phyloP scores from a whole-genome alignment of 305 asterid genomes.

The Ilex paraguariensis region DNA sequence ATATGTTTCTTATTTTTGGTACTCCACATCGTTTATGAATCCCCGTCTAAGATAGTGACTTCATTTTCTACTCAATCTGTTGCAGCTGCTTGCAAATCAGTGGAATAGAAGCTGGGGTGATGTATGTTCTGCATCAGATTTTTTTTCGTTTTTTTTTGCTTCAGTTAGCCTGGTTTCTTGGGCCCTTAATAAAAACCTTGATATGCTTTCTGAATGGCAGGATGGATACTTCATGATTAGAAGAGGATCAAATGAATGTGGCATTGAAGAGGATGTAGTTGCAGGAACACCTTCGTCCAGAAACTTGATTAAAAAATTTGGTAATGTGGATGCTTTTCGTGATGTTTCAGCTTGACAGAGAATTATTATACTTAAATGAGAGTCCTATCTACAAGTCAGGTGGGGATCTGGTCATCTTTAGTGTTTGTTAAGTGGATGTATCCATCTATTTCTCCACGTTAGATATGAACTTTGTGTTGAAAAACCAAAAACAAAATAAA shows the following conservation, averaged over 20 bases:
- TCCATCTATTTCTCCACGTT: not conserved
- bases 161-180: not conserved
- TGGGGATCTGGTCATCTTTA: not conserved
- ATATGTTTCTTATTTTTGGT: not conserved
- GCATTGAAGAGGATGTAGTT: constrained; percentile 68
- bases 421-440: not conserved
- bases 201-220: constrained; percentile 25
- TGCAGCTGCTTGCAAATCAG: constrained; percentile 91
- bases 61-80: constrained; percentile 10
- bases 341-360: constrained; percentile 44
- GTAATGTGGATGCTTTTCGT: constrained; percentile 23
- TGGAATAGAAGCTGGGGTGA: constrained; percentile 99
- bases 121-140: constrained; percentile 38
- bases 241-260: constrained; percentile 92
- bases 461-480: not conserved
- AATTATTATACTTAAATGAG: not conserved
- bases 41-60: not conserved
- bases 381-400: too few species aligned
- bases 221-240: constrained; percentile 89
- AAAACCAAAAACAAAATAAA: not conserved
- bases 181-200: not conserved
- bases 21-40: not conserved
- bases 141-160: not conserved
- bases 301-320: constrained; percentile 34
- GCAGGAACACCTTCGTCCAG: constrained; percentile 75